Conservation (phyloP, 2,329 filamentous ascomycete genomes). For the Cladophialophora carrionii region DNA sequence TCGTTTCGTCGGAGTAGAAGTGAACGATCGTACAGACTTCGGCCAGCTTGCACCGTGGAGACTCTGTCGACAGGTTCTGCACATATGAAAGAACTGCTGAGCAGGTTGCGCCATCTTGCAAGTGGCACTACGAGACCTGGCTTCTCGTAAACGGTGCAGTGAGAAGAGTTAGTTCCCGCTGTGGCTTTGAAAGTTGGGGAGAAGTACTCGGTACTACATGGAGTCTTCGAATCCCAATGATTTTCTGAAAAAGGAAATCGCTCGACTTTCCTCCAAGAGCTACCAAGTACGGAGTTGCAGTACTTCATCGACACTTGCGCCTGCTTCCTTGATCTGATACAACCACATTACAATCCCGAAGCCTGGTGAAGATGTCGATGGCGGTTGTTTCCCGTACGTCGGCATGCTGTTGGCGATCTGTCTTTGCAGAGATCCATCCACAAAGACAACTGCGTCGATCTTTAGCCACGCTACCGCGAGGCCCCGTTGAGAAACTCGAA, state of each 20-base stretch:
- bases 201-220: not conserved
- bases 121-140: not conserved
- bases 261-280: conserved; percentile 15
- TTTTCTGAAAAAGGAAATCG: conserved; percentile 11
- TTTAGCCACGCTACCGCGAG: conserved; percentile 55
- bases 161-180: not conserved
- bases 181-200: not conserved
- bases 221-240: not conserved
- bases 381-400: conserved; percentile 64
- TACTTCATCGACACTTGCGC: not conserved
- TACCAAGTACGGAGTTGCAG: too few relatives aligned
- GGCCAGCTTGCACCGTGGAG: conserved; percentile 37
- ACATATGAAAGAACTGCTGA: conserved; percentile 46
- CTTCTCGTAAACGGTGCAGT: not conserved
- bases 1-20: conserved; percentile 28
- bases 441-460: conserved; percentile 53
- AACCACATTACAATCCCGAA: not conserved
- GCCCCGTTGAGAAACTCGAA: conserved; percentile 47
- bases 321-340: not conserved
- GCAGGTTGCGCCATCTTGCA: conserved; percentile 45
- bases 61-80: conserved; percentile 40
- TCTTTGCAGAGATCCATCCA: conserved; percentile 62
- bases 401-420: conserved; percentile 69
- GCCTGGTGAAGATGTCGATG: conserved; percentile 58
- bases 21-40: conserved; percentile 33